Percentiles rank a stretch among this genome's conserved stretches.
phyloP scores from a whole-genome alignment of 2,329 filamentous ascomycete genomes.

The Pseudogymnoascus sp. region DNA sequence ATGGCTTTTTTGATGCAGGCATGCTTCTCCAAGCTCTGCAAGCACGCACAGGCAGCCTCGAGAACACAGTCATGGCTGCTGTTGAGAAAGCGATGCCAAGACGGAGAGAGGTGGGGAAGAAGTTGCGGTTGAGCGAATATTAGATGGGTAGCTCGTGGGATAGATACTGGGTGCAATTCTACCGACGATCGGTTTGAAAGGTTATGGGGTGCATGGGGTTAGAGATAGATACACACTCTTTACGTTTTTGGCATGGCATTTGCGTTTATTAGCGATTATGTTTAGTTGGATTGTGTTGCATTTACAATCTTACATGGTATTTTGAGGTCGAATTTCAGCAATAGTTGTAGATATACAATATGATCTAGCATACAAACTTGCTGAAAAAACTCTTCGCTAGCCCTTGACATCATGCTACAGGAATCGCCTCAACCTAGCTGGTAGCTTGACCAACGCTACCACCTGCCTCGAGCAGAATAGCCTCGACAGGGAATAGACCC shows the following conservation, averaged over 20 bases:
- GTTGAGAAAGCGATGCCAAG: slow-evolving; percentile 42
- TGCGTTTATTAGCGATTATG: neutral
- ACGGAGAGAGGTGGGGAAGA: slow-evolving; percentile 65
- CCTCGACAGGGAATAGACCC: neutral
- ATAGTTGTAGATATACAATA: neutral
- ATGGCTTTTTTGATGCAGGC: slow-evolving; percentile 95
- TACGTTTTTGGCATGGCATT: neutral
- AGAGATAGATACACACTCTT: neutral
- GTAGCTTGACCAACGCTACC: neutral
- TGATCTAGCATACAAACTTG: neutral
- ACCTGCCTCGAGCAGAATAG: neutral
- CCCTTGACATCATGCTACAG: no score
- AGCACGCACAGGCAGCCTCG: slow-evolving; percentile 50
- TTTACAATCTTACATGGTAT: neutral
- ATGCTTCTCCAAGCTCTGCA: slow-evolving; percentile 88
- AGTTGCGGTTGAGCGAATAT: slow-evolving; percentile 62
- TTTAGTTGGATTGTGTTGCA: neutral
- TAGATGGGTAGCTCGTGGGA: slow-evolving; percentile 25
- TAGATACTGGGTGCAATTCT: neutral
- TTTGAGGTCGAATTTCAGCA: neutral
- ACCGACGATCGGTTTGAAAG: neutral
- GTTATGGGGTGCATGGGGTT: neutral
- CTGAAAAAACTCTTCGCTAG: no score
- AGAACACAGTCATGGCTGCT: slow-evolving; percentile 21
- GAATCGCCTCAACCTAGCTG: no score